These are phyloP conservation scores for Plasmodium ovale DNA, from an alignment of 169 alveolate genomes.

Conservation along the genomic window DNA sequence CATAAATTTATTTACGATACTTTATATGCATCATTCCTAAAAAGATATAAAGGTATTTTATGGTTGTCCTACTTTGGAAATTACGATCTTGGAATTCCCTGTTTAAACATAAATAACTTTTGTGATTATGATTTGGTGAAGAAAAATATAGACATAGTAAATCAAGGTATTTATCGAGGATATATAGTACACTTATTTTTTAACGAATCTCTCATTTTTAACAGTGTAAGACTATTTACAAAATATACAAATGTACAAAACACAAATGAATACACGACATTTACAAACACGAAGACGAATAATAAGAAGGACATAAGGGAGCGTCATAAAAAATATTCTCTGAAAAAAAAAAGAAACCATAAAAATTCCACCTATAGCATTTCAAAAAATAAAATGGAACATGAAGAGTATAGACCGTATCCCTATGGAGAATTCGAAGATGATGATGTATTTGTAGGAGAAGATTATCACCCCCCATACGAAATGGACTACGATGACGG, in stretches of 20 bases:
- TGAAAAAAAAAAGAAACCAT: not conserved
- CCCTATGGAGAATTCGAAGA: no score
- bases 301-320: not conserved
- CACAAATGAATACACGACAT: not conserved
- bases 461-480: no score
- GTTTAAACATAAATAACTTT: conserved; percentile 64
- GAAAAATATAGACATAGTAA: conserved; percentile 71
- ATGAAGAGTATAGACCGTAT: no score
- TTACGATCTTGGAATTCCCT: conserved; percentile 77
- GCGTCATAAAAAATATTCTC: not conserved
- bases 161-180: conserved; percentile 83
- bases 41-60: conserved; percentile 81
- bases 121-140: conserved; percentile 82
- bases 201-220: conserved; percentile 84
- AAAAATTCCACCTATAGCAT: not conserved
- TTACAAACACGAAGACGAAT: not conserved
- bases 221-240: conserved; percentile 78
- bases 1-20: conserved; percentile 82
- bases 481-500: not conserved
- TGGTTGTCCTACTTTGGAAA: conserved; percentile 78
- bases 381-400: not conserved
- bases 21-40: conserved; percentile 78
- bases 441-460: no score
- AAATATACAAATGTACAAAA: conserved; percentile 64
- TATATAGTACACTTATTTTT: conserved; percentile 83